Conservation (phyloP, 257 asterid species). For the Capsicum baccatum region DNA sequence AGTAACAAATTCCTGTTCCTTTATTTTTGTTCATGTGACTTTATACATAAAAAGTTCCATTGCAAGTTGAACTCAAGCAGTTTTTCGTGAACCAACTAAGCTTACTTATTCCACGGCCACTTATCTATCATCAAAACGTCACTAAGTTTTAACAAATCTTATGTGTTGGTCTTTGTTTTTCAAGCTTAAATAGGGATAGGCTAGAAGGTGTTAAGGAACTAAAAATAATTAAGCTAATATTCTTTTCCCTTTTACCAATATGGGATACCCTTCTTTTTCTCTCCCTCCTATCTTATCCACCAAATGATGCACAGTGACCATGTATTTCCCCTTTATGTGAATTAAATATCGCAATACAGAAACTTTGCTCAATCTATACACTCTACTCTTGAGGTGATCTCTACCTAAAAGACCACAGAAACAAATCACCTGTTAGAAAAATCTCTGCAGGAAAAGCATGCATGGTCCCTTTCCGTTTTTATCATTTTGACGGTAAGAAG, state of each 20-base stretch:
- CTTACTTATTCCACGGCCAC: too few relatives aligned
- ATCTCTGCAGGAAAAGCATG: background rate
- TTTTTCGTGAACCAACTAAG: too few relatives aligned
- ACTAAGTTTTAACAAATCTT: background rate
- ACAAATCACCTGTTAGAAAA: background rate
- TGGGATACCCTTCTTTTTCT: background rate
- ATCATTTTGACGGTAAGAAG: background rate
- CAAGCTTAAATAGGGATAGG: background rate
- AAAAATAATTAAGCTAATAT: background rate
- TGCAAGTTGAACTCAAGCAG: too few relatives aligned
- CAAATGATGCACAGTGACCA: conserved; percentile 11
- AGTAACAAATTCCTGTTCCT: too few relatives aligned
- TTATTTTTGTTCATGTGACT: too few relatives aligned
- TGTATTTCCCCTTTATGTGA: background rate
- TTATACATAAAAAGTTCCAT: too few relatives aligned
- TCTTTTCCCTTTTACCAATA: background rate
- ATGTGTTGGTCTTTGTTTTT: background rate
- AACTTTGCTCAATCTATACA: background rate
- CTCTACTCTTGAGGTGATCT: conserved; percentile 1
- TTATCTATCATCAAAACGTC: too few relatives aligned
- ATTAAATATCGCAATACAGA: background rate
- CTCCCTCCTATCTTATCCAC: conserved; percentile 3
- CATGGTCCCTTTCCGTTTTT: background rate
- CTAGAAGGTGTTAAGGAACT: background rate
- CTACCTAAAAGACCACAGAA: background rate